Evolutionary conservation across 768 basidiomycete species (phyloP).

Genomic region (Psilocybe subaeruginosa): DNA sequence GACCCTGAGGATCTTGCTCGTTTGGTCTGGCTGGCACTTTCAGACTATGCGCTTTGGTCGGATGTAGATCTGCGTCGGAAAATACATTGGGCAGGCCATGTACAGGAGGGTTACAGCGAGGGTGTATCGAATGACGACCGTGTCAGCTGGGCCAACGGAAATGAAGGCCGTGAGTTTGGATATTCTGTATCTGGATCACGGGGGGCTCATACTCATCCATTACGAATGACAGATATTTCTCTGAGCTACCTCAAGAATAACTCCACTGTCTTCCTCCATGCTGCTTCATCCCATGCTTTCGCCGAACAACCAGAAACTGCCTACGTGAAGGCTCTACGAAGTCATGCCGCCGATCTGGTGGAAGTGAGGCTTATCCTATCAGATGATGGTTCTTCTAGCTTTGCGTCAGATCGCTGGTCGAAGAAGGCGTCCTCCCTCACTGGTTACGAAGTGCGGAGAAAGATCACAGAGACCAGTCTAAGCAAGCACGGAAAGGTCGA

Average conservation of each 20-base stretch:
- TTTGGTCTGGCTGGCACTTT: slow-evolving; percentile 64
- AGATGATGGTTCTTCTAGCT: slow-evolving; percentile 32
- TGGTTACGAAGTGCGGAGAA: slow-evolving; percentile 69
- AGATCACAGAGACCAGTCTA: slow-evolving; percentile 30
- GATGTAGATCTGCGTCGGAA: slow-evolving; percentile 56
- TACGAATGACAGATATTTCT: slow-evolving; percentile 51
- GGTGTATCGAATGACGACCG: slow-evolving; percentile 40
- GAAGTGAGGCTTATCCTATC: slow-evolving; percentile 65
- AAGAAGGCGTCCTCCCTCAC: slow-evolving; percentile 30
- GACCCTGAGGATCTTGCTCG: slow-evolving; percentile 47
- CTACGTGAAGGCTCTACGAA: slow-evolving; percentile 64
- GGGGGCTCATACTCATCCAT: no score
- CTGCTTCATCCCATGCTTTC: slow-evolving; percentile 23
- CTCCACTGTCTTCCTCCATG: slow-evolving; percentile 36
- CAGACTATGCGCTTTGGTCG: slow-evolving; percentile 70
- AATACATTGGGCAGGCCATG: slow-evolving; percentile 34
- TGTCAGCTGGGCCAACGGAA: neutral
- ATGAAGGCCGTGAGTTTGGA: slow-evolving; percentile 1
- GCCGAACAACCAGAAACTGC: slow-evolving; percentile 41
- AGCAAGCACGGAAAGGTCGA: slow-evolving; percentile 35
- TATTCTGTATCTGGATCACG: neutral
- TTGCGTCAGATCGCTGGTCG: slow-evolving; percentile 29
- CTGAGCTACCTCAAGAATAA: slow-evolving; percentile 53
- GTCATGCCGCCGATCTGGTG: slow-evolving; percentile 44
- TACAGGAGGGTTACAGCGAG: slow-evolving; percentile 32